Base-by-base conservation (phyloP, 805 yeast species). In the Barnettozyma californica region DNA sequence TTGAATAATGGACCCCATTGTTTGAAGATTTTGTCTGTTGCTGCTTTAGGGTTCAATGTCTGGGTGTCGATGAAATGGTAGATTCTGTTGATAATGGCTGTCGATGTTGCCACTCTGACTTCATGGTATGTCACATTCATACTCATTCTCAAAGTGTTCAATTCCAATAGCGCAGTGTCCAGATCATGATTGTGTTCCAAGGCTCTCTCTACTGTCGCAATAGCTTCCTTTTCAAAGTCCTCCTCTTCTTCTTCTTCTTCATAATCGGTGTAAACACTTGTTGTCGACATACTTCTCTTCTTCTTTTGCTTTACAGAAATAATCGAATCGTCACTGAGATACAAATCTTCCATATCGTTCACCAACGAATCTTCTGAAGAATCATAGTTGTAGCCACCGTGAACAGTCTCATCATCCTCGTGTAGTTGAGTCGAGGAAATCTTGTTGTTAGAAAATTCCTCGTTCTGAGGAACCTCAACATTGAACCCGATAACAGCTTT, bases 101-200 rank as follows among this genome's bases (percentile, higher is more conserved):
- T 73, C 33, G 81, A 71, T 0, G 96, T 88, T 5, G 96, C 95
- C 27, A 71, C 67, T 63, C 97, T 79, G 13, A 94, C 97, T 62
- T 91, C 96, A 60, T 88, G 95, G 66, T 94, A 92, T 0, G 94
- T 78, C 16, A 90, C 99, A 64, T 94, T 89, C 94, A 91, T 86
- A 60, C 97, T 88, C 99, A 94, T 92, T 69, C 98, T 78, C 61
- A 94, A 75, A 0, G 99, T 94, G 64, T 92, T 92, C 59, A 94
- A 77, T 69, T 94, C 99, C 51, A 94, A 71, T 54, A 89, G 69
- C 0, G 99, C 97, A 13, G 96, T 91, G 63, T 92, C 97, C 51
- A 89, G 74, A 60, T 87, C 95, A 67, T 94, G 99, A 65, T 89
- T 87, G 61, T 91, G 84, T 57, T 87, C 92, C 67, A 94, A 77